Evolutionary conservation across 768 basidiomycete genomes (phyloP), one percentile per base, ranked within the genome.

Genomic region (Kwoniella botswanensis): DNA sequence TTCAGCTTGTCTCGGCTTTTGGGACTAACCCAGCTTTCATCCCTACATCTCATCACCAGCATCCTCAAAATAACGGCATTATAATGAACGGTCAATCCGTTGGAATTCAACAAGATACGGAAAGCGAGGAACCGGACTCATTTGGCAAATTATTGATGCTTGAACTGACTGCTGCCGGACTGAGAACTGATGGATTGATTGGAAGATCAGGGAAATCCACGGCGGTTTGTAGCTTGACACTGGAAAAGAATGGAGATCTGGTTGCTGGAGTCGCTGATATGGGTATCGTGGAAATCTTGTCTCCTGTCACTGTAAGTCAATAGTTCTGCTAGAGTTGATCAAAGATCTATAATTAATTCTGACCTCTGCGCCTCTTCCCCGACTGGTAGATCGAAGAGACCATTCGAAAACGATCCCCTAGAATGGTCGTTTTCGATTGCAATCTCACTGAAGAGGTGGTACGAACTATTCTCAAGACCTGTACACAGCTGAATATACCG

Each of bases 261-360:
- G 86, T 91, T 2, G 88, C 88, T n/a, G 97, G 97, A 2, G 88
- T 98, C 12, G 93, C 97, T 17, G 95, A 97, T 79, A 98, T 98
- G 93, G 88, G 86, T 21, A 82, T 77, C 57, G 88, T 89, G 10
- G 84, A 88, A 50, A 76, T 80, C 1, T 78, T 93, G 64, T 82
- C 85, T 24, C 84, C 82, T 13, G 82, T 86, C n/a, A 77, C 82
- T 76, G 89, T 90, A 77, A 62, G 85, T 71, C 1, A 46, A 12
- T 56, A 11, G 6, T 52, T 53, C 10, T 29, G 22, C 4, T 18
- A n/a, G 22, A 6, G 21, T 18, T 10, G 21, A 61, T 22, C 21
- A 4, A 13, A 21, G 24, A n/a, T 46, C 18, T 21, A n/a, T n/a
- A n/a, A n/a, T n/a, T n/a, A n/a, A n/a, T n/a, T n/a, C n/a, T n/a